Evolutionary conservation across 257 asterid species (phyloP).

Genomic region (Coffea canephora): DNA sequence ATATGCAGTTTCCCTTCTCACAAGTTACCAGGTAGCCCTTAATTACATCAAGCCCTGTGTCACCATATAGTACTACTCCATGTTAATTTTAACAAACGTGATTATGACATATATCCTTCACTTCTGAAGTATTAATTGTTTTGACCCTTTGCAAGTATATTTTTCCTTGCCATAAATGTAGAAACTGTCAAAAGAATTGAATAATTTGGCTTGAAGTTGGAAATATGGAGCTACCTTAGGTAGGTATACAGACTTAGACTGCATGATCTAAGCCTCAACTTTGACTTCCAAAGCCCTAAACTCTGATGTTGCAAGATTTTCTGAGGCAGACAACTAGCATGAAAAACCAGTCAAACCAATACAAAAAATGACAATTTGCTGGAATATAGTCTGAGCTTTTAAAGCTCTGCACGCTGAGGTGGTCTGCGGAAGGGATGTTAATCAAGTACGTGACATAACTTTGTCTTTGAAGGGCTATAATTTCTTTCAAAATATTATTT

Average conservation of each 20-base stretch:
- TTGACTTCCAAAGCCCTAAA: constrained; percentile 4
- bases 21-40: too few species aligned
- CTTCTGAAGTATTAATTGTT: neutral
- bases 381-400: neutral
- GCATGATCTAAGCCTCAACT: neutral
- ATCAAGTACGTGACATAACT: neutral
- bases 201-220: neutral
- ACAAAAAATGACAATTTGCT: constrained; percentile 9
- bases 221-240: neutral
- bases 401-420: neutral
- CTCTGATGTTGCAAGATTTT: neutral
- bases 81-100: neutral
- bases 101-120: neutral
- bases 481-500: too few species aligned
- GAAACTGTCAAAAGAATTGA: neutral
- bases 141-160: neutral
- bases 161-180: neutral
- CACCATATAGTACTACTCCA: too few species aligned
- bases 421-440: neutral
- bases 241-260: neutral
- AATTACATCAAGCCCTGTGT: neutral
- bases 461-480: neutral
- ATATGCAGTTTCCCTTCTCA: too few species aligned
- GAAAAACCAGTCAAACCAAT: constrained; percentile 13
- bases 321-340: constrained; percentile 11